Evolutionary conservation across 306 rosid species (phyloP), one percentile per base, ranked within the genome.

Genomic region (Ammopiptanthus mongolicus): DNA sequence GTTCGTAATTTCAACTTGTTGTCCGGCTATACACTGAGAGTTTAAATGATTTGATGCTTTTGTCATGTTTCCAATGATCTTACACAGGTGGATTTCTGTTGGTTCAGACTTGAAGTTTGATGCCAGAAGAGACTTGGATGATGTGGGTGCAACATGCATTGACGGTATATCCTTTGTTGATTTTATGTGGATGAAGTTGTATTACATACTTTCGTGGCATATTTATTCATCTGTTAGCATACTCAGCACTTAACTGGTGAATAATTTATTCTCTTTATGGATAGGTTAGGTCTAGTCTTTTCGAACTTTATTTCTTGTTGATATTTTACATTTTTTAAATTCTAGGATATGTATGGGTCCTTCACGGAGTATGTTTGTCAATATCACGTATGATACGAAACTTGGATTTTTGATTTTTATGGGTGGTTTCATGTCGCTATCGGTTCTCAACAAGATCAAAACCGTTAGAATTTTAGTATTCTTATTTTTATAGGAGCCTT

Each of bases 81-180:
- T 57, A 77, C 80, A 68, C 88, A 95, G 99, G 97, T 95, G 99
- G 99, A 86, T 95, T 85, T 95, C 99, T 84, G 93, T 95, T 88
- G 99, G 99, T 90, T 95, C 99, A 81, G 99, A 95, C 90, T 86
- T 95, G 87, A 95, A 92, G 90, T 95, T 87, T 81, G 99, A 95
- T 86, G 97, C 99, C 25, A 84, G 92, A 80, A 92, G 99, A 92
- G 99, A 95, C 91, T 87, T 95, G 75, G 96, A 88, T 78, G 99
- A 95, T 78, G 96, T 84, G 48, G 96, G 96, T 78, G 99, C 99
- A 67, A 57, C 89, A 36, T 70, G 82, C 61, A 56, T 90, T 78
- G 86, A 84, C 82, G 97, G 99, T 95, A 83, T 58, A 8, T 82
- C 50, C 55, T 80, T 65, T 52, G 37, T 19, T 63, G 53, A 37